Evolutionary conservation across 768 basidiomycete species (phyloP), one percentile per base, ranked within the genome.

Genomic region (Pholiota conissans): DNA sequence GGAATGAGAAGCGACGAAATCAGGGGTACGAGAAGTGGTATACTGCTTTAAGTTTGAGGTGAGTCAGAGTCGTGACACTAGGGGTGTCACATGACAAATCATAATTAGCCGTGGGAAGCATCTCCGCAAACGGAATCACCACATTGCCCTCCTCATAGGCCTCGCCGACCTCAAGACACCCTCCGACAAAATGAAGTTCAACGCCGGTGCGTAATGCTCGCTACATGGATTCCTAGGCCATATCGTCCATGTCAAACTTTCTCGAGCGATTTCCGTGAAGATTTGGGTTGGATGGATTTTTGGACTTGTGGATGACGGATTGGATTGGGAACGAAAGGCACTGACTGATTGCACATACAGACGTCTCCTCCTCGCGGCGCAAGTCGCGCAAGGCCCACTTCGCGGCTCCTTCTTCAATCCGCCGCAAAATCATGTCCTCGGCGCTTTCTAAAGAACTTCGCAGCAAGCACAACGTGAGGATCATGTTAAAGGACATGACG

Each of bases 301-400:
- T 57, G 56, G 62, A 54, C 49, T 53, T 66, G 65, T 69, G 74
- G 84, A 84, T 86, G 83, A 68, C 64, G 62, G 48, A 63, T 62
- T 62, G 63, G 52, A 64, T 54, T 46, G 34, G 58, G 30, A 51
- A 54, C 62, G 47, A 58, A 62, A 52, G 62, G 58, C n/a, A 72
- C 76, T 79, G 61, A 79, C 55, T 45, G 14, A 60, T 57, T 63
- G 49, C 34, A 39, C 60, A 61, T 27, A n/a, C 58, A 95, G 94
- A 91, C 71, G 85, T 90, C 70, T 92, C 94, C 63, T 92, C 91
- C 64, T 93, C 93, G 69, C 88, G 95, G 74, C 93, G 97, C 85
- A 98, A 98, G 86, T 86, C 89, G 69, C 93, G 95, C 81, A 98
- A 97, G 86, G 91, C 91, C 65, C 97, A 99, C 84, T 98, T 98